Evolutionary conservation across 257 asterid genomes (phyloP), one percentile per base, ranked within the genome.

Genomic region (Lithospermum erythrorhizon): DNA sequence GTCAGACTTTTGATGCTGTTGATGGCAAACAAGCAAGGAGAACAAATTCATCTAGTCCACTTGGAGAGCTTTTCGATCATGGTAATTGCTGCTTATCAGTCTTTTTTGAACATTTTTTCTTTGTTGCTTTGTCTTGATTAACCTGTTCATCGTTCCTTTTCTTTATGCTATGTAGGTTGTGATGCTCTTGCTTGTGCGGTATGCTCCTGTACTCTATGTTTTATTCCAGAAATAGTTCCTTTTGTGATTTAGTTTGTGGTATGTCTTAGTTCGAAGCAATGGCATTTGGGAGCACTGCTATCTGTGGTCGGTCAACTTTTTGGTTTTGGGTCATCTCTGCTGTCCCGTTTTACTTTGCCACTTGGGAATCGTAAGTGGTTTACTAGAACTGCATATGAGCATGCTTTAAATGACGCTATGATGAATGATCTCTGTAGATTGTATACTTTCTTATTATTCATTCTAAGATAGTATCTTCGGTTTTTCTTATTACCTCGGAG

Each of bases 121-220:
- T 52, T 66, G 64, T 25, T 51, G 68, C 25, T 30, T 54, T 58
- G 32, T 37, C 18, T 65, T 67, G 63, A 68, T 17, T 21, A 57
- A 65, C 55, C 58, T 48, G 37, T 73, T 29, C 71, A 62, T 59
- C 45, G 13, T 35, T 35, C 45, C 61, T 58, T 30, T 19, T 58
- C 65, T 32, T 49, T 65, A 53, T 66, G 65, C 65, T 51, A 64
- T 76, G 76, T 85, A 90, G 97, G 97, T 61, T 90, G 97, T 74
- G 97, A 90, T 76, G 97, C 96, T 63, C 96, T 90, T 70, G 97
- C 88, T 48, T 90, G 97, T 67, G 90, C 97, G 75, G 97, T 90
- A 90, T 69, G 95, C 74, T 62, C 23, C 13, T 58, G 48, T 37
- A 19, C 54, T 56, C 27, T 52, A 59, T 67, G 59, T 35, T 27